Evolutionary conservation across 2,329 filamentous ascomycete genomes (phyloP), one percentile per base, ranked within the genome.

Genomic region (Periconia sp.): DNA sequence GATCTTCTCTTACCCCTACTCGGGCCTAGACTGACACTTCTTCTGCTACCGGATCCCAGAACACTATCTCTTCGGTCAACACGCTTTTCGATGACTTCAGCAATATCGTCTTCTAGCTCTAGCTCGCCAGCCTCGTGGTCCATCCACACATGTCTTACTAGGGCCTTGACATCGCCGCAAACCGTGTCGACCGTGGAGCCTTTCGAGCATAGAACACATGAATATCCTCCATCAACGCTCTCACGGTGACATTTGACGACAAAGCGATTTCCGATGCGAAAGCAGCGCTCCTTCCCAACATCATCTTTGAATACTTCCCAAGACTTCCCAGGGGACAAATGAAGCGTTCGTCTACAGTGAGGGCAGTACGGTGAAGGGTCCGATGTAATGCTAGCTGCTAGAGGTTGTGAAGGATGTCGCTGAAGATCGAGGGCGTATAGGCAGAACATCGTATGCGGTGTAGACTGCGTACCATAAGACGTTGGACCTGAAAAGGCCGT

Each of bases 81-180:
- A 2, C 40, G 44, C 36, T 62, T 49, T 29, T 66, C 62, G 15
- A 63, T 54, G 0, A 68, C 44, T 38, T 69, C 66, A 4, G 52
- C 43, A 4, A 68, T 57, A 38, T 69, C 66, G 24, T 59, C 56
- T 34, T 69, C 66, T 3, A 43, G 42, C 39, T 68, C 60, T 15
- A 69, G 44, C 38, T 69, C 63, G 4, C 48, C 40, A 2, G 57
- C 52, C 10, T 48, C 45, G 36, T 69, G 66, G 22, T 69, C 66
- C 33, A 60, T 56, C 48, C 61, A 69, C 17, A 69, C 56, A 36
- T 69, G 66, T 29, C 59, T 54, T 6, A 69, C 50, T 3, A 69
- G 56, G 5, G 65, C 66, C 32, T 66, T 69, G 1, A 69, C 66
- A 33, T 69, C 66, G 7, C 66, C 65, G 36, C 66, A 69, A 0